These are phyloP conservation scores for Azolla pinnata DNA, from an alignment of 75 land plant genomes.

Conservation along the genomic window DNA sequence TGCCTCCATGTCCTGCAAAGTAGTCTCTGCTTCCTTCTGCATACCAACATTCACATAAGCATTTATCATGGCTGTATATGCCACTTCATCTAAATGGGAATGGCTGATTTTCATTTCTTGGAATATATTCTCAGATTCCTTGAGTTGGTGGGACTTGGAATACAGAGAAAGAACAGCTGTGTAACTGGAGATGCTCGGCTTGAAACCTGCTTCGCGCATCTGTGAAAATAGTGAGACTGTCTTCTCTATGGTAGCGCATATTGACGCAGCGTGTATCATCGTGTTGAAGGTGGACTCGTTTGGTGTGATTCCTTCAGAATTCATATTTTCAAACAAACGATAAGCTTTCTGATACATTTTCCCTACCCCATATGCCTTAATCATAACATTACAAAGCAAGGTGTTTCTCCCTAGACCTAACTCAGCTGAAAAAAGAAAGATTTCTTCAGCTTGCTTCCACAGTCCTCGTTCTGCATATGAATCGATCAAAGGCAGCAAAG, in stretches of 20 bases:
- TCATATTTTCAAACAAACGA: conserved; percentile 44
- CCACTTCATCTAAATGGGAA: conserved; percentile 43
- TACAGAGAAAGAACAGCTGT: conserved; percentile 43
- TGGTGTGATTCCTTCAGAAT: conserved; percentile 35
- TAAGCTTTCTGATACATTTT: conserved; percentile 44
- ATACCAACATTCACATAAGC: conserved; percentile 46
- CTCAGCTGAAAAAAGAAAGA: conserved; percentile 31
- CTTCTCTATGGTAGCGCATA: conserved; percentile 27
- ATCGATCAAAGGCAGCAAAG: conserved; percentile 52
- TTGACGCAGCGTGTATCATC: conserved; percentile 41
- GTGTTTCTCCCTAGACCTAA: conserved; percentile 24
- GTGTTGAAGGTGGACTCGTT: conserved; percentile 61
- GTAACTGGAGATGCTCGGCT: conserved; percentile 36
- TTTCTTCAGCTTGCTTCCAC: conserved; percentile 49
- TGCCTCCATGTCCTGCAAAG: conserved; percentile 38
- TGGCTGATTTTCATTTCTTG: conserved; percentile 29
- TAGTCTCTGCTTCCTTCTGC: conserved; percentile 37
- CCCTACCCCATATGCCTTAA: conserved; percentile 57
- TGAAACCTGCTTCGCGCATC: conserved; percentile 39
- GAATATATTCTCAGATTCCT: conserved; percentile 36
- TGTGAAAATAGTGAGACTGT: conserved; percentile 27
- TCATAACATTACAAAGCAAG: conserved; percentile 57
- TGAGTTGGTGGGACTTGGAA: conserved; percentile 18
- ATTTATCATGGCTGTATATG: conserved; percentile 53
- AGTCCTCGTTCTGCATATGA: conserved; percentile 50